Conservation (phyloP, 805 yeast species). For the Nakazawaea anatomiae region DNA sequence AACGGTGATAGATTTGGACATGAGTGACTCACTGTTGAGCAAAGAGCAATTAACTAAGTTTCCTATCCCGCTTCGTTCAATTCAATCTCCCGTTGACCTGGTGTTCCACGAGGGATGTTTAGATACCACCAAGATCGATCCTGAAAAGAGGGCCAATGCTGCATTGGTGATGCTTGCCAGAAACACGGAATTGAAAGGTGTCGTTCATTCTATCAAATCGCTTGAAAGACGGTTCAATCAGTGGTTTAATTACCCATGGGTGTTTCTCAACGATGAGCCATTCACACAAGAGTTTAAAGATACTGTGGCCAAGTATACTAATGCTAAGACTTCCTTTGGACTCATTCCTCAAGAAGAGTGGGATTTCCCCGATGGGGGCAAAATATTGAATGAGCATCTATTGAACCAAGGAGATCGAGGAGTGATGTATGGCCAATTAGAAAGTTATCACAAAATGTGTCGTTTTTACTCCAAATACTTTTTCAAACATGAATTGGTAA, state of each 20-base stretch:
- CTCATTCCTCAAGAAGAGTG: conserved; percentile 51
- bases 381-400: conserved; percentile 50
- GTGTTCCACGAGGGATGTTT: conserved; percentile 29
- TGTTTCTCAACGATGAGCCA: conserved; percentile 76
- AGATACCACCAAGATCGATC: conserved; percentile 14
- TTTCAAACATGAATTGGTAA: conserved; percentile 70
- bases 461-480: conserved; percentile 84
- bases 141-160: conserved; percentile 59
- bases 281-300: conserved; percentile 61
- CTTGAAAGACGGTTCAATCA: conserved; percentile 87
- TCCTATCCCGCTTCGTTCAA: conserved; percentile 22
- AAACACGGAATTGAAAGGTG: conserved; percentile 76
- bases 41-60: conserved; percentile 3
- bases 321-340: conserved; percentile 70
- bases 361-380: conserved; percentile 56
- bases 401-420: conserved; percentile 76
- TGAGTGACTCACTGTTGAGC: conserved; percentile 3
- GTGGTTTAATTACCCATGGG: conserved; percentile 92
- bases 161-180: conserved; percentile 80
- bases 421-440: conserved; percentile 77
- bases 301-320: conserved; percentile 45
- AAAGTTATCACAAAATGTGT: conserved; percentile 91
- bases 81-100: conserved; percentile 19
- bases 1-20: conserved; percentile 2
- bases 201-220: conserved; percentile 61